A percentile compares a stretch with the other conserved stretches of the same genome.
phyloP scores from a whole-genome alignment of 2,329 filamentous ascomycete genomes.

The Scytalidium lignicola region DNA sequence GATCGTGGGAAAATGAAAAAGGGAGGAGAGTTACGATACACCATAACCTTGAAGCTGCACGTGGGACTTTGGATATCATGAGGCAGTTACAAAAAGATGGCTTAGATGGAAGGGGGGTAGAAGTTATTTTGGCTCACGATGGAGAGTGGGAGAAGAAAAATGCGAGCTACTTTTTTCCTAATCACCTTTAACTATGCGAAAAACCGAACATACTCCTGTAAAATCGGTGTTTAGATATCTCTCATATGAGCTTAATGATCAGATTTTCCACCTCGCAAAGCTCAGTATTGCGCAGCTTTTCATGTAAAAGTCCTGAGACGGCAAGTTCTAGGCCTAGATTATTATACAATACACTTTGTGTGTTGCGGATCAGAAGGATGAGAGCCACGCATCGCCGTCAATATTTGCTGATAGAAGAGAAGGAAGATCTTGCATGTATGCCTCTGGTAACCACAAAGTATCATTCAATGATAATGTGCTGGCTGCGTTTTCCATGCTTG shows the following conservation, averaged over 20 bases:
- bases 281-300: not conserved
- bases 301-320: not conserved
- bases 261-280: no score
- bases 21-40: conserved; percentile 24
- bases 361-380: not conserved
- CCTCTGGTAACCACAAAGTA: not conserved
- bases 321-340: not conserved
- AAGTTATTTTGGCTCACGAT: conserved; percentile 48
- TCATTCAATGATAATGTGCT: not conserved
- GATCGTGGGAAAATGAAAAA: conserved; percentile 40
- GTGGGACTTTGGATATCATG: conserved; percentile 9
- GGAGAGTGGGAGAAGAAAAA: conserved; percentile 39
- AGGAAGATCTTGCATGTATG: not conserved
- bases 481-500: not conserved
- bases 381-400: not conserved
- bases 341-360: not conserved
- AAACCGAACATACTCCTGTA: no score
- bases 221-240: no score
- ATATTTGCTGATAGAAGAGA: not conserved
- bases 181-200: not conserved
- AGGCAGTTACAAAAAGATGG: not conserved
- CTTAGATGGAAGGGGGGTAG: conserved; percentile 29
- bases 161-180: conserved; percentile 22
- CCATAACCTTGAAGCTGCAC: conserved; percentile 38
- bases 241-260: no score